Conservation (phyloP, 208 protist genomes). For the Wallacemonas sp. region DNA sequence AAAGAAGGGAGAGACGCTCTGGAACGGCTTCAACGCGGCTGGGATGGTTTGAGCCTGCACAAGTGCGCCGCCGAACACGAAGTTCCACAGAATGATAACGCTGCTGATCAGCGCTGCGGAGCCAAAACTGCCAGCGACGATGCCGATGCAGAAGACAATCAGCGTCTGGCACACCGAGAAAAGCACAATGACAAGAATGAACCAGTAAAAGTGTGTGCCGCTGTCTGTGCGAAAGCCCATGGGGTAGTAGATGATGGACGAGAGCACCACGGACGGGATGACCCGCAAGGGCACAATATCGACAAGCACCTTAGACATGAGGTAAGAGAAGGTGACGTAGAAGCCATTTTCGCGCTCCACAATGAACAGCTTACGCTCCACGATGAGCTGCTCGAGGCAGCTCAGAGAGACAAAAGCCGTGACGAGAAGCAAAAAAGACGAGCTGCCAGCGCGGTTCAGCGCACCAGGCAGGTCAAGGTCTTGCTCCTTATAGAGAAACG, state of each 20-base stretch:
- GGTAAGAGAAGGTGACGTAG: slow-evolving; percentile 85
- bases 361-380: slow-evolving; percentile 86
- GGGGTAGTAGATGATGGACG: slow-evolving; percentile 88
- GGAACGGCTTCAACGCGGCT: slow-evolving; percentile 51
- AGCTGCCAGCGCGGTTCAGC: slow-evolving; percentile 84
- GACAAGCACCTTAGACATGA: slow-evolving; percentile 88
- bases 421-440: slow-evolving; percentile 87
- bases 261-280: slow-evolving; percentile 81
- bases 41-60: slow-evolving; percentile 89
- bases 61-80: slow-evolving; percentile 91
- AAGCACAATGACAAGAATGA: slow-evolving; percentile 79
- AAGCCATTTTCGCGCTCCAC: slow-evolving; percentile 90
- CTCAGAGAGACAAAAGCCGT: slow-evolving; percentile 88
- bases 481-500: slow-evolving; percentile 79
- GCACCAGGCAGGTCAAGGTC: slow-evolving; percentile 78
- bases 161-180: slow-evolving; percentile 86
- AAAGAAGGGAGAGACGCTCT: slow-evolving; percentile 85
- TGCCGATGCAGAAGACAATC: slow-evolving; percentile 80
- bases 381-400: slow-evolving; percentile 83
- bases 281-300: slow-evolving; percentile 89
- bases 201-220: slow-evolving; percentile 86
- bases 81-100: slow-evolving; percentile 89
- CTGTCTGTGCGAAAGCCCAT: slow-evolving; percentile 88
- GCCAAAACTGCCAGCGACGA: slow-evolving; percentile 76
- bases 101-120: slow-evolving; percentile 83